These are phyloP conservation scores for Musa acuminata DNA, from an alignment of 176 grass and related monocot species.

Conservation along the genomic window DNA sequence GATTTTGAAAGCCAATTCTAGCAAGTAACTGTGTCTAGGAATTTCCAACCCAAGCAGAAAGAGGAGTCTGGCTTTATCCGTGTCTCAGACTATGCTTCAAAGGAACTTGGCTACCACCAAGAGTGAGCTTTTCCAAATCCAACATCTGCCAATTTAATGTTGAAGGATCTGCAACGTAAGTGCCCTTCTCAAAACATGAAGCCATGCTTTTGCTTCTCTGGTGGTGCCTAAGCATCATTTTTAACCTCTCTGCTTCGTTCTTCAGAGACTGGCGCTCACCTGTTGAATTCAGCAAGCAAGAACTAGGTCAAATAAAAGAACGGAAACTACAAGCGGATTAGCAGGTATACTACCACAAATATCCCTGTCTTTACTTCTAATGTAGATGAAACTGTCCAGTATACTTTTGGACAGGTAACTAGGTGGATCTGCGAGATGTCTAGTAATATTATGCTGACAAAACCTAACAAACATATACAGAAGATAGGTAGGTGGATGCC, in stretches of 20 bases:
- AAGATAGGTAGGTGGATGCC: too few relatives aligned
- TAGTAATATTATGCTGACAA: too few relatives aligned
- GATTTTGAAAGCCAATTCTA: not conserved
- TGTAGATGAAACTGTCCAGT: too few relatives aligned
- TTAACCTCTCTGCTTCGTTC: constrained; percentile 77
- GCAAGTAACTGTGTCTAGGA: not conserved
- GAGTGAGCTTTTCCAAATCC: constrained; percentile 62
- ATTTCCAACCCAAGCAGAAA: not conserved
- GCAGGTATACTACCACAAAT: too few relatives aligned
- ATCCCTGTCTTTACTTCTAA: too few relatives aligned
- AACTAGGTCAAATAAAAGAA: not conserved
- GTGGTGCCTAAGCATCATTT: constrained; percentile 46
- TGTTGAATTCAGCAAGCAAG: constrained; percentile 17
- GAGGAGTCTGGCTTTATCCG: not conserved
- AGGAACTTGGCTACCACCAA: constrained; percentile 31
- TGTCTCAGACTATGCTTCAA: constrained; percentile 29
- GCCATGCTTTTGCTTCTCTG: constrained; percentile 67
- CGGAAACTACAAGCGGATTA: too few relatives aligned
- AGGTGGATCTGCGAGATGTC: not conserved
- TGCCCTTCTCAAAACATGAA: constrained; percentile 33
- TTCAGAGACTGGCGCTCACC: constrained; percentile 61
- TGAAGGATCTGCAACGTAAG: constrained; percentile 12
- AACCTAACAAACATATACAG: too few relatives aligned
- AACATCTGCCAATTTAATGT: constrained; percentile 49
- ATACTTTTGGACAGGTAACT: not conserved